Evolutionary conservation across 306 rosid species (phyloP).

Genomic region (Cyclanthera cordifolia): DNA sequence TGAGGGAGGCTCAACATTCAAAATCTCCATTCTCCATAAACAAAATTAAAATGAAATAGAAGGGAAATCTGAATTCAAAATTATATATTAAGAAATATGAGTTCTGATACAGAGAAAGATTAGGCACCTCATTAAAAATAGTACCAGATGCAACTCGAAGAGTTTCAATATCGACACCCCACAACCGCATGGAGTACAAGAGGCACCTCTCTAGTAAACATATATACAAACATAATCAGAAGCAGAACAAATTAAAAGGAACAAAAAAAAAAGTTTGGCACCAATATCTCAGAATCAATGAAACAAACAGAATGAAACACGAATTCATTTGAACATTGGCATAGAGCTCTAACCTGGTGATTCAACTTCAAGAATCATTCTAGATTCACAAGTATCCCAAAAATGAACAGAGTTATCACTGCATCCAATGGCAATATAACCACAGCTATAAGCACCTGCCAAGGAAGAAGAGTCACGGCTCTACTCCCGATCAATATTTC

Average conservation of each 20-base stretch:
- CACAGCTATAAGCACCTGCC: constrained; percentile 20
- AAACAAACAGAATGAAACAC: neutral
- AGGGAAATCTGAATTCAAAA: neutral
- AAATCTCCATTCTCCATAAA: neutral
- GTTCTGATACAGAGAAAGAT: constrained; percentile 14
- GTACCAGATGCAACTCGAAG: constrained; percentile 85
- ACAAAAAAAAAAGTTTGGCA: neutral
- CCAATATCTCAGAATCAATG: constrained; percentile 1
- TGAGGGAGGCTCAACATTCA: neutral
- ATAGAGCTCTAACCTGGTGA: constrained; percentile 57
- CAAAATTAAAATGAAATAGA: neutral
- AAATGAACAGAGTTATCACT: constrained; percentile 71
- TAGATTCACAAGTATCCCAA: constrained; percentile 58
- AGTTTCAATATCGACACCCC: constrained; percentile 77
- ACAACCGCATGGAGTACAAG: constrained; percentile 79
- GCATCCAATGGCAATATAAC: constrained; percentile 61
- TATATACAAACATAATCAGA: neutral
- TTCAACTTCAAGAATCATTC: constrained; percentile 41
- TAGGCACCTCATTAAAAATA: constrained; percentile 68
- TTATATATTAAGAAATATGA: neutral
- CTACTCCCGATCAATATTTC: constrained; percentile 23
- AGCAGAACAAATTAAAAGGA: neutral
- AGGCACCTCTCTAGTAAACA: constrained; percentile 44
- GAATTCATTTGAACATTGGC: neutral
- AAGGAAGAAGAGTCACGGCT: constrained; percentile 24